A percentile compares a stretch with the other conserved stretches of the same genome.
phyloP scores from a whole-genome alignment of 441 rosid species.

The Adansonia grandidieri region DNA sequence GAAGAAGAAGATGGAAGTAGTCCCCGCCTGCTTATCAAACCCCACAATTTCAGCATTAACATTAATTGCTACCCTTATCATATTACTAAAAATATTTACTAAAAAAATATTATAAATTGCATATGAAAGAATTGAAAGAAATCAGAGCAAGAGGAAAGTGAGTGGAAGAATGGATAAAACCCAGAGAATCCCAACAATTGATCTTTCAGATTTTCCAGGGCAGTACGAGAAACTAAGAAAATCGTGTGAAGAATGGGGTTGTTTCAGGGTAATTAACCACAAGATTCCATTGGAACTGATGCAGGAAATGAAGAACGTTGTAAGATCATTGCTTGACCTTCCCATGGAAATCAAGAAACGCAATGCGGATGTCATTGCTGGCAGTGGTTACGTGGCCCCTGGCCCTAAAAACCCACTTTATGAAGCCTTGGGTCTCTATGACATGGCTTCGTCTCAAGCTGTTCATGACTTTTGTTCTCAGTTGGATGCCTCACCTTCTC shows the following conservation, averaged over 20 bases:
- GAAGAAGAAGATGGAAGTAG: background rate
- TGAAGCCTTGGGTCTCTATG: conserved; percentile 75
- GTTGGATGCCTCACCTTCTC: conserved; percentile 55
- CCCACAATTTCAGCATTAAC: background rate
- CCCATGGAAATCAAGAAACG: conserved; percentile 63
- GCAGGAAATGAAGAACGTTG: conserved; percentile 70
- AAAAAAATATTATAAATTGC: background rate
- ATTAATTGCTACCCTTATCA: background rate
- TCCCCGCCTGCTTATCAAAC: background rate
- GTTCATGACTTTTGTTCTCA: conserved; percentile 60
- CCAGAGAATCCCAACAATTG: conserved; percentile 50
- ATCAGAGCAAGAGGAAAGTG: background rate
- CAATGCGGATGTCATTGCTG: conserved; percentile 55
- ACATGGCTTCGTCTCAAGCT: conserved; percentile 52
- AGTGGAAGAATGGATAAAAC: background rate
- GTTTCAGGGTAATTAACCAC: conserved; percentile 78
- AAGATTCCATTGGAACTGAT: conserved; percentile 46
- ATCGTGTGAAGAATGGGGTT: conserved; percentile 70
- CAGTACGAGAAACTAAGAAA: conserved; percentile 41
- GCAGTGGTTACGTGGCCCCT: conserved; percentile 68
- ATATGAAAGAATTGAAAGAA: background rate
- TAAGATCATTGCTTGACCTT: conserved; percentile 59
- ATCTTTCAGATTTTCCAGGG: conserved; percentile 46
- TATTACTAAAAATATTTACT: background rate
- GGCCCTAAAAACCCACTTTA: conserved; percentile 56